Base-by-base conservation (phyloP, 495 filamentous ascomycete genomes). In the Aspergillus bridgeri region DNA sequence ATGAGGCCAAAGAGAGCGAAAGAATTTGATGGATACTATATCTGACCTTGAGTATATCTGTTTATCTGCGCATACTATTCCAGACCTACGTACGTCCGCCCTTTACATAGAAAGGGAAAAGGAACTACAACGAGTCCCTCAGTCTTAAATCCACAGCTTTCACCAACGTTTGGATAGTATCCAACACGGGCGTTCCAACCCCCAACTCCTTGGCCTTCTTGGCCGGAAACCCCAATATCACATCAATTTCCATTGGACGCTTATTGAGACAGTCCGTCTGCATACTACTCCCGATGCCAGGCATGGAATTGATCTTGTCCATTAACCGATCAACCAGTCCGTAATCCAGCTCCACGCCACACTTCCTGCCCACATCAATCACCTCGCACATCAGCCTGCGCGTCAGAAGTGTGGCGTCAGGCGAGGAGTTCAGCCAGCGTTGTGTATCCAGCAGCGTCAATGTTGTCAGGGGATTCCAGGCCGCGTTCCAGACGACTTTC, bases 401-500 rank as follows among this genome's bases (percentile, higher is more conserved):
- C 0, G 79, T 81, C 22, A 78, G 63, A 0, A 74, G 69, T 19
- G 70, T 71, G 4, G 79, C 77, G 17, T 78, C 74, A 1, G 62
- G 53, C 0, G 71, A 72, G 0, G 78, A 80, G 3, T 63, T 59
- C 15, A 82, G 67, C 78, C 79, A 83, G 2, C 69, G 64, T 17
- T 75, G 69, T 0, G 77, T 79, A 55, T 82, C 79, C n/a, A 80
- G 63, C 60, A 71, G 54, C 0, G 80, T 82, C n/a, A 82, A 57
- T 0, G 80, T 69, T 0, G 79, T 83, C 19, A 81, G 38, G 0
- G 79, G 74, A 61, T 82, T 83, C 79, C 79, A 82, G 0, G 79
- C 79, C 9, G 62, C 79, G 56, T 83, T 83, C 79, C 79, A 82
- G 13, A 81, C 75, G 11, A 81, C 75, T 54, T 83, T 83, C 42